phyloP scores from a whole-genome alignment of 148 eudicot species.

The Suaeda aralocaspica region DNA sequence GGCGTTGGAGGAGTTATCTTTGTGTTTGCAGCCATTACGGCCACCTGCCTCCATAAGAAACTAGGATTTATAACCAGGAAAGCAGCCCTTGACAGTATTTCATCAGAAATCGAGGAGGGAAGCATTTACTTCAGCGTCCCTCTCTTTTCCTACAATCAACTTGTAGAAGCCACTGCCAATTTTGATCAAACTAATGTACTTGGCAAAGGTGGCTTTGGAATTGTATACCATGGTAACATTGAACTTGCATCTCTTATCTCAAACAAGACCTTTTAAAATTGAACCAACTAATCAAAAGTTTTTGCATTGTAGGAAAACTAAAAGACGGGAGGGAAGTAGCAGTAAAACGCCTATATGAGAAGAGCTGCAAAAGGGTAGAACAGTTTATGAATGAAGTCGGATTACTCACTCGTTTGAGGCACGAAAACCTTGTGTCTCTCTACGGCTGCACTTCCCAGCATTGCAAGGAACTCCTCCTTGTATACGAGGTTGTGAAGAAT shows the following conservation, averaged over 20 bases:
- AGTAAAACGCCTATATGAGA: constrained; percentile 49
- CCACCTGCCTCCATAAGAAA: constrained; percentile 22
- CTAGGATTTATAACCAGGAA: constrained; percentile 9
- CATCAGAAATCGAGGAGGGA: constrained; percentile 30
- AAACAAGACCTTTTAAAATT: not conserved
- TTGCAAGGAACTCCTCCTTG: constrained; percentile 47
- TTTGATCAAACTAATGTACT: constrained; percentile 45
- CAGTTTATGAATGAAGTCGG: constrained; percentile 52
- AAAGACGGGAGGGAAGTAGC: constrained; percentile 55
- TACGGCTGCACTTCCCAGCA: constrained; percentile 54
- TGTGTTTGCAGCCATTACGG: not conserved
- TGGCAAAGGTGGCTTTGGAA: constrained; percentile 60
- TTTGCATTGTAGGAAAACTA: constrained; percentile 36
- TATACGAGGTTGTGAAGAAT: constrained; percentile 50
- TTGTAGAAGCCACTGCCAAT: constrained; percentile 42
- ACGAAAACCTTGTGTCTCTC: constrained; percentile 46
- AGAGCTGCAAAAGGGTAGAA: constrained; percentile 37
- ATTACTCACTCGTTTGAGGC: constrained; percentile 41
- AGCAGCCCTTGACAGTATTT: constrained; percentile 11
- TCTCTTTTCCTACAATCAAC: constrained; percentile 44
- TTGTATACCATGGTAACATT: constrained; percentile 46
- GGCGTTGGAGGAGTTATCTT: constrained; percentile 21
- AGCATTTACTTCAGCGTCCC: constrained; percentile 31
- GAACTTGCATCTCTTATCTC: not conserved
- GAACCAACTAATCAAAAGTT: not conserved